Evolutionary conservation across 129 eudicot species (phyloP).

Genomic region (Artemisia annua): DNA sequence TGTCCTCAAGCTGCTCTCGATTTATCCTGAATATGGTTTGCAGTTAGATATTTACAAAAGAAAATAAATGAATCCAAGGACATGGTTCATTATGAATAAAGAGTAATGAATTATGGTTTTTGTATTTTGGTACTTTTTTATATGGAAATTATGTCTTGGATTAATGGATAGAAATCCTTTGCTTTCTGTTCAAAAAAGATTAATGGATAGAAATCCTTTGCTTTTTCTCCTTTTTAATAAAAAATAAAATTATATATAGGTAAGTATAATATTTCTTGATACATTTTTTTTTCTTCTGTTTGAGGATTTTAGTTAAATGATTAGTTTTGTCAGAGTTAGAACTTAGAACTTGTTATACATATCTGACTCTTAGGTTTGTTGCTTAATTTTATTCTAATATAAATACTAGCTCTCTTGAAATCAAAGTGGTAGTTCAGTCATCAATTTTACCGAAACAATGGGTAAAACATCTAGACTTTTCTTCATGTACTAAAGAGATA

Average conservation of each 20-base stretch:
- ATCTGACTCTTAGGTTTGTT: too few relatives aligned
- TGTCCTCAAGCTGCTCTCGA: constrained; percentile 13
- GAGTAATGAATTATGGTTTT: constrained; percentile 9
- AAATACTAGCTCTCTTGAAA: too few relatives aligned
- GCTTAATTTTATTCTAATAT: too few relatives aligned
- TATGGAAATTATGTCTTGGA: not conserved
- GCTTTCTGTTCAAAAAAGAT: too few relatives aligned
- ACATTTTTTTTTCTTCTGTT: not conserved
- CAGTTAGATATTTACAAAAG: constrained; percentile 16
- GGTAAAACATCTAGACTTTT: too few relatives aligned
- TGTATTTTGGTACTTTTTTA: not conserved
- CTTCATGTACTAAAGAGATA: too few relatives aligned
- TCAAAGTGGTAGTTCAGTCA: too few relatives aligned
- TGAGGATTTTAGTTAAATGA: constrained; percentile 1
- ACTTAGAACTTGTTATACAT: not conserved
- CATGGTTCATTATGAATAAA: not conserved
- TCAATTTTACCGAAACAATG: too few relatives aligned
- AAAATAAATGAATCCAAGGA: not conserved
- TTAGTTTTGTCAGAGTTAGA: not conserved
- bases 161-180: too few relatives aligned
- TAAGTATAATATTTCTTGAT: not conserved
- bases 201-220: too few relatives aligned
- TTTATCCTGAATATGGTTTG: constrained; percentile 12
- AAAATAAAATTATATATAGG: constrained; percentile 7
- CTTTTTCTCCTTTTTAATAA: not conserved